Evolutionary conservation across 2,329 filamentous ascomycete genomes (phyloP).

Genomic region (Colletotrichum orchidophilum): DNA sequence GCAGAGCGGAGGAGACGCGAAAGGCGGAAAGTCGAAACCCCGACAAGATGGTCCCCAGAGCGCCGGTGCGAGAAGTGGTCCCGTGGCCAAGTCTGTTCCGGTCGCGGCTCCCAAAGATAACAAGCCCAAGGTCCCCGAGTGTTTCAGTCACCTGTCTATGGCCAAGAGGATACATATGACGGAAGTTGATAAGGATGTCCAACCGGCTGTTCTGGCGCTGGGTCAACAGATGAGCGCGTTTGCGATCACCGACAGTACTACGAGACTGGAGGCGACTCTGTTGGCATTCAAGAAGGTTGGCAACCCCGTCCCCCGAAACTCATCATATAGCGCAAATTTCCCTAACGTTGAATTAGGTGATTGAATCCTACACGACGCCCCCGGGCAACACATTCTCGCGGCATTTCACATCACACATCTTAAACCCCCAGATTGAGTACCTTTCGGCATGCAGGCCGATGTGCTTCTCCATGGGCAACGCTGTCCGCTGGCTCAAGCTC

Average conservation of each 20-base stretch:
- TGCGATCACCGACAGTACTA: constrained; percentile 87
- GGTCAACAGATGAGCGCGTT: constrained; percentile 93
- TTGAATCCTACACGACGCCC: constrained; percentile 92
- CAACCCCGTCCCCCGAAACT: background rate
- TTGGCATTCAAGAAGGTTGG: constrained; percentile 86
- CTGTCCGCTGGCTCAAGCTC: constrained; percentile 93
- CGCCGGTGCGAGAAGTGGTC: constrained; percentile 42
- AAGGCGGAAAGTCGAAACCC: constrained; percentile 56
- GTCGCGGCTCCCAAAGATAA: constrained; percentile 57
- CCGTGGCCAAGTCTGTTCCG: constrained; percentile 46
- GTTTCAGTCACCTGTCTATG: constrained; percentile 85
- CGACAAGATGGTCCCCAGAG: constrained; percentile 54
- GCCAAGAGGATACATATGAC: constrained; percentile 64
- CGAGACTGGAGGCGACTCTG: constrained; percentile 86
- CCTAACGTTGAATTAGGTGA: constrained; percentile 67
- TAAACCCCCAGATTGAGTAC: constrained; percentile 96
- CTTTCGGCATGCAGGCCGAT: constrained; percentile 93
- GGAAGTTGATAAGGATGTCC: constrained; percentile 78
- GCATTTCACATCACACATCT: constrained; percentile 89
- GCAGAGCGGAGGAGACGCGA: constrained; percentile 49
- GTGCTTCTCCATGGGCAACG: constrained; percentile 96
- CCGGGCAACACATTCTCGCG: constrained; percentile 84
- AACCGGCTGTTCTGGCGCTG: constrained; percentile 84
- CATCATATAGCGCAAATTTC: background rate
- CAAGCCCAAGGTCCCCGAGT: constrained; percentile 72